These are phyloP conservation scores for Aspergillus felis DNA, from an alignment of 2,329 filamentous ascomycete genomes.

Conservation along the genomic window DNA sequence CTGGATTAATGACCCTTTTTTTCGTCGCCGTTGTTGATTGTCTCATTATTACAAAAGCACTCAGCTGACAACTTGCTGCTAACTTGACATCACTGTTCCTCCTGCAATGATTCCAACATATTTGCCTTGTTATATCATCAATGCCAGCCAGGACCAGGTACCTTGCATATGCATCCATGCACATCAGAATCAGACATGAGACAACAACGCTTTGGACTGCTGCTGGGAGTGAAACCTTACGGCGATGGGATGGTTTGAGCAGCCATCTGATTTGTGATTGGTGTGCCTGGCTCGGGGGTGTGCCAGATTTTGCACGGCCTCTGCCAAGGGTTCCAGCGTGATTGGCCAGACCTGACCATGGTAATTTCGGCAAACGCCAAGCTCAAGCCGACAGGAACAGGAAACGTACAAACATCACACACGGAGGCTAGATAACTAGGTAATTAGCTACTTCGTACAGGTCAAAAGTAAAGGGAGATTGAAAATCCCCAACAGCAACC, in stretches of 20 bases:
- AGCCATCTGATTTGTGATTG: slow-evolving; percentile 21
- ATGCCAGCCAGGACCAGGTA: neutral
- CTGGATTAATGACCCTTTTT: neutral
- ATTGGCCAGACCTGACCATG: slow-evolving; percentile 20
- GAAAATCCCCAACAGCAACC: neutral
- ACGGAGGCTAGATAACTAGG: neutral
- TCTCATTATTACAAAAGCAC: neutral
- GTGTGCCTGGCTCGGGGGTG: slow-evolving; percentile 26
- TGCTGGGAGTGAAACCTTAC: slow-evolving; percentile 10
- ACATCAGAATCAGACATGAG: slow-evolving; percentile 15
- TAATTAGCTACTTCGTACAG: neutral
- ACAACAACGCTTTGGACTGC: slow-evolving; percentile 6
- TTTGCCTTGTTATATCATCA: neutral
- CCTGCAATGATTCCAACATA: neutral
- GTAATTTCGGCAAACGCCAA: slow-evolving; percentile 25
- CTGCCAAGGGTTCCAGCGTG: slow-evolving; percentile 8
- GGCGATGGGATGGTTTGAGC: slow-evolving; percentile 10
- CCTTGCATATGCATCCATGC: neutral
- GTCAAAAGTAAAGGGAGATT: neutral
- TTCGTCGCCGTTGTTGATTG: neutral
- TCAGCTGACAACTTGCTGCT: neutral
- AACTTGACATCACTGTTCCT: neutral
- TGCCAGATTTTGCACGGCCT: slow-evolving; percentile 7
- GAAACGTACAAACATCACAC: slow-evolving; percentile 3
- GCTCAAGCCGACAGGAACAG: slow-evolving; percentile 21